These are phyloP conservation scores for Fomitiporia mediterranea DNA, from an alignment of 1,284 basidiomycete genomes.

Conservation along the genomic window DNA sequence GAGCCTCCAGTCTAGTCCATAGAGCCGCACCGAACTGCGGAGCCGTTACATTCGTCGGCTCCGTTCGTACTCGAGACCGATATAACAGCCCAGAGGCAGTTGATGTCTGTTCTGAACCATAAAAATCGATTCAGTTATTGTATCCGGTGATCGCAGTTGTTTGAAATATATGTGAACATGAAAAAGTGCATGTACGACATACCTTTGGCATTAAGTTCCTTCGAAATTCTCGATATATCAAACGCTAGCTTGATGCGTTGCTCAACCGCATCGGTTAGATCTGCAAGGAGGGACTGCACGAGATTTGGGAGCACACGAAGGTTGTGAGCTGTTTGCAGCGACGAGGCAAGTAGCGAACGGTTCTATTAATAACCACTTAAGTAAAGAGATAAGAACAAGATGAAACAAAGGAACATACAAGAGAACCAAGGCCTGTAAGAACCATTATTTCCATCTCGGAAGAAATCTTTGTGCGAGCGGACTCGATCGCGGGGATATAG, in stretches of 20 bases:
- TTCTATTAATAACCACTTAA: conserved; percentile 68
- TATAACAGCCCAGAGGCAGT: conserved; percentile 49
- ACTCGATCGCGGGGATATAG: conserved; percentile 68
- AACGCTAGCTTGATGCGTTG: conserved; percentile 78
- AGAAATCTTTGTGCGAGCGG: conserved; percentile 64
- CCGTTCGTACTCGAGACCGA: conserved; percentile 76
- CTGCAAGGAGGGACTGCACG: conserved; percentile 74
- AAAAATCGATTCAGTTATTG: conserved; percentile 1
- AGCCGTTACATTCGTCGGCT: conserved; percentile 78
- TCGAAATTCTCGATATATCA: conserved; percentile 80
- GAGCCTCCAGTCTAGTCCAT: conserved; percentile 77
- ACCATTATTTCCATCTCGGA: conserved; percentile 89
- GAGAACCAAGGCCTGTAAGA: conserved; percentile 63
- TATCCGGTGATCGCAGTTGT: neutral
- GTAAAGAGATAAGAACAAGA: neutral
- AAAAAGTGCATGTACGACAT: conserved; percentile 37
- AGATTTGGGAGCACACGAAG: conserved; percentile 80
- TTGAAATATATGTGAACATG: too few relatives aligned
- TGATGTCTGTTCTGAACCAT: conserved; percentile 36
- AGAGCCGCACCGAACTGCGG: conserved; percentile 79
- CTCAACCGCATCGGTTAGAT: conserved; percentile 82
- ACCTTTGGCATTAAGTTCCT: conserved; percentile 79
- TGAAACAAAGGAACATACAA: conserved; percentile 40
- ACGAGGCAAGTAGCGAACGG: conserved; percentile 83
- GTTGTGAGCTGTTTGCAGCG: conserved; percentile 93